These are phyloP conservation scores for Amanita inopinata DNA, from an alignment of 768 basidiomycete genomes.

Conservation along the genomic window DNA sequence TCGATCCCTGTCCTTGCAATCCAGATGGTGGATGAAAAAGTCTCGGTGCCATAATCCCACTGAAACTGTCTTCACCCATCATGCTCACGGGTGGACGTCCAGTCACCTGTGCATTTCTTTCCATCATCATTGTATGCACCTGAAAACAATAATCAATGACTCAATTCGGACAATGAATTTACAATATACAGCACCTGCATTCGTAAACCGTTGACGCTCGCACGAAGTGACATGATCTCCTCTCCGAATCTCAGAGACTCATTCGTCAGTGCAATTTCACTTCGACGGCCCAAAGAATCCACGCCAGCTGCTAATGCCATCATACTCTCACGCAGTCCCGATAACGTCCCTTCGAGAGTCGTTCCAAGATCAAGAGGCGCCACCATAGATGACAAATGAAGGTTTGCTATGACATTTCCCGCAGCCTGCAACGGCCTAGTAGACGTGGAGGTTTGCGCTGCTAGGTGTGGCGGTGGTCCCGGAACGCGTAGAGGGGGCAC, in stretches of 20 bases:
- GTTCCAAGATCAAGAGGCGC: slow-evolving; percentile 55
- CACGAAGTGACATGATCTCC: slow-evolving; percentile 61
- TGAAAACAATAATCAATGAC: slow-evolving; percentile 17
- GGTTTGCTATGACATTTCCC: slow-evolving; percentile 21
- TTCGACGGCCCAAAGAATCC: slow-evolving; percentile 51
- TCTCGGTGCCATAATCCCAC: not conserved
- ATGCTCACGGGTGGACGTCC: slow-evolving; percentile 21
- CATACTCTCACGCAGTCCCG: slow-evolving; percentile 49
- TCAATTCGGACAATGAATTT: slow-evolving; percentile 8
- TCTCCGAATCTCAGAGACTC: slow-evolving; percentile 66
- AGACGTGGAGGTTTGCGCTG: not conserved
- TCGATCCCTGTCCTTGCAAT: slow-evolving; percentile 11
- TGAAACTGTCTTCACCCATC: slow-evolving; percentile 4
- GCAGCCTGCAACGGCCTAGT: slow-evolving; percentile 1
- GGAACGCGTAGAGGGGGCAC: slow-evolving; percentile 7
- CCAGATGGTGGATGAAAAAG: not conserved
- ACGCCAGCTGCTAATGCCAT: slow-evolving; percentile 48
- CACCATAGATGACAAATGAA: slow-evolving; percentile 20
- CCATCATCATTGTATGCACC: slow-evolving; percentile 70
- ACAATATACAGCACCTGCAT: slow-evolving; percentile 51
- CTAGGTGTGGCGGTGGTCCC: not conserved
- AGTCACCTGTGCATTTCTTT: slow-evolving; percentile 51
- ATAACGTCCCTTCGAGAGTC: slow-evolving; percentile 55
- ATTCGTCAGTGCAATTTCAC: slow-evolving; percentile 58
- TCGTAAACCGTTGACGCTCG: slow-evolving; percentile 62